Conservation (phyloP, 176 grass and related monocot genomes). For the Luzula sylvatica region DNA sequence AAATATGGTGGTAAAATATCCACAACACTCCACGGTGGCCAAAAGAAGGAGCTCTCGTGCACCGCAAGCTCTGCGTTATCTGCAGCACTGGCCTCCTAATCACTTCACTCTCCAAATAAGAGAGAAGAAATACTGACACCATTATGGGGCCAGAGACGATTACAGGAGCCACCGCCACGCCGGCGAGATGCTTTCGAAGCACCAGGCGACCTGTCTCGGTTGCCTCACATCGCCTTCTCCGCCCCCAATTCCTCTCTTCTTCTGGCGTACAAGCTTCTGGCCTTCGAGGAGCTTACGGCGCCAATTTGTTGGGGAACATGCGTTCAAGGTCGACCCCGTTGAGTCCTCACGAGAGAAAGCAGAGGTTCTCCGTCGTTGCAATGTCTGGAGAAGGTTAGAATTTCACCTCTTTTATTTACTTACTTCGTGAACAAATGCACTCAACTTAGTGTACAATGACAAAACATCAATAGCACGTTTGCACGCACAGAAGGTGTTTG, state of each 20-base stretch:
- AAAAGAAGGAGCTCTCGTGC: background rate
- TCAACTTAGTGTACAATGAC: too few species aligned
- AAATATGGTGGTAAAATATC: background rate
- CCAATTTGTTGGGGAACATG: constrained; percentile 23
- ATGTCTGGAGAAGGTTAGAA: constrained; percentile 63
- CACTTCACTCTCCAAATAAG: background rate
- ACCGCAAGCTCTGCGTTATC: constrained; percentile 22
- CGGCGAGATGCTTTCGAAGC: constrained; percentile 16
- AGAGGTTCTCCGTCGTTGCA: constrained; percentile 48
- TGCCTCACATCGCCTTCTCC: constrained; percentile 44
- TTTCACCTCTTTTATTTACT: background rate
- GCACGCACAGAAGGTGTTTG: constrained; percentile 23
- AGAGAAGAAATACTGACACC: background rate
- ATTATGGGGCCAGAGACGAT: constrained; percentile 57
- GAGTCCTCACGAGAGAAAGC: constrained; percentile 19
- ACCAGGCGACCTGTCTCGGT: constrained; percentile 10
- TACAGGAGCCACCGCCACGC: constrained; percentile 19
- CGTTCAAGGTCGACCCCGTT: constrained; percentile 11
- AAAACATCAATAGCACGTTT: too few species aligned
- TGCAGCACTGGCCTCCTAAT: background rate
- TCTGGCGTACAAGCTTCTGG: constrained; percentile 30
- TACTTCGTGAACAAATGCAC: background rate
- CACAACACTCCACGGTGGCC: background rate
- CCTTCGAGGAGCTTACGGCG: constrained; percentile 19
- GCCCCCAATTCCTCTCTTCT: constrained; percentile 40